Percentiles rank a stretch among this genome's conserved stretches.
These are phyloP conservation scores for Glycine latifolia DNA, from an alignment of 306 rosid species.

Conservation along the genomic window DNA sequence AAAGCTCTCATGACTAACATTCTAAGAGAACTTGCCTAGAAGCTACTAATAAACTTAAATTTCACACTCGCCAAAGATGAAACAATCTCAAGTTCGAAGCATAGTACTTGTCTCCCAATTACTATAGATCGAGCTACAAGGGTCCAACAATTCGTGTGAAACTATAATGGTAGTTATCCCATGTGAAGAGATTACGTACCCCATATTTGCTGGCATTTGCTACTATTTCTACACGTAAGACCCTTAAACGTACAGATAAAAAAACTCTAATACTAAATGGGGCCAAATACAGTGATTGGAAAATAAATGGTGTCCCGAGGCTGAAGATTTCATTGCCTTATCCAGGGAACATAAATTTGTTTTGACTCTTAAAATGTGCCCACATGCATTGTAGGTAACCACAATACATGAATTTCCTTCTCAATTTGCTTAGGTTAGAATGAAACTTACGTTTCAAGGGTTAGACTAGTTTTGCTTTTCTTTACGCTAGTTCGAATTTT, in stretches of 20 bases:
- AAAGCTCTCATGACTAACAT: too few relatives aligned
- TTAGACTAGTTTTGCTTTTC: constrained; percentile 6
- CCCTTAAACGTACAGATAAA: background rate
- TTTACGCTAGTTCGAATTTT: constrained; percentile 7
- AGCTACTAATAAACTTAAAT: too few relatives aligned
- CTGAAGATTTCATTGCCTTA: constrained; percentile 32
- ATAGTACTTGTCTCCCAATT: constrained; percentile 18
- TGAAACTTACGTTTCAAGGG: background rate
- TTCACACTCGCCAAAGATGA: background rate
- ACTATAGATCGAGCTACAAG: constrained; percentile 28
- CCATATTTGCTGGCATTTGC: constrained; percentile 41
- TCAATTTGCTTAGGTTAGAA: constrained; percentile 5
- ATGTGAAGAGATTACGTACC: constrained; percentile 54
- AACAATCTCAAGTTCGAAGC: constrained; percentile 40
- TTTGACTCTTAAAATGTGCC: constrained; percentile 15
- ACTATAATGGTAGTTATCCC: background rate
- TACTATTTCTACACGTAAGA: constrained; percentile 27
- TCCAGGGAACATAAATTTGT: constrained; percentile 21
- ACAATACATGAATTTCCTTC: background rate
- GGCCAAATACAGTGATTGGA: constrained; percentile 36
- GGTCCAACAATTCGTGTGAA: constrained; percentile 28
- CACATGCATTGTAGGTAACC: constrained; percentile 33
- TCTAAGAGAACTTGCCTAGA: too few relatives aligned
- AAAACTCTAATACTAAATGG: constrained; percentile 7
- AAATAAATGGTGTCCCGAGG: constrained; percentile 13